A percentile compares a stretch with the other conserved stretches of the same genome.
Evolutionary conservation across 2,329 filamentous ascomycete genomes (phyloP).

Genomic region (Aspergillus pseudonomiae): DNA sequence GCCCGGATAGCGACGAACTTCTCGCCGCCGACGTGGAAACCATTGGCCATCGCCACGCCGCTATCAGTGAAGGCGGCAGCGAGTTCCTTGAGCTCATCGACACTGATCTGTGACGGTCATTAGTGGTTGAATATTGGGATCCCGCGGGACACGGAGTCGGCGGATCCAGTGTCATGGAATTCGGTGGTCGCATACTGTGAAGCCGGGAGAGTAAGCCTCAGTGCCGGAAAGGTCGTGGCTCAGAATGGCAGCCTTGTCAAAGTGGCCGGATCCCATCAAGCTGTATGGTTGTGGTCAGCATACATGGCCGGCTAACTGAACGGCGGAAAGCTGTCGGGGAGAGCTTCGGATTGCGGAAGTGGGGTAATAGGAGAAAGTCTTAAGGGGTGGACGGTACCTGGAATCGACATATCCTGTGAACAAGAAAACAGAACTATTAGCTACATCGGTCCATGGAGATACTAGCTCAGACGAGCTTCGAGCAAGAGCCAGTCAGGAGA

Average conservation of each 20-base stretch:
- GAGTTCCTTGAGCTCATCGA: conserved; percentile 59
- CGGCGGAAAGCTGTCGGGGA: conserved; percentile 9
- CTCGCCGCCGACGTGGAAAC: conserved; percentile 74
- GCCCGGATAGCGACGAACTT: conserved; percentile 78
- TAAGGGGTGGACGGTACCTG: conserved; percentile 51
- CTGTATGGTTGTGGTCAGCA: conserved; percentile 49
- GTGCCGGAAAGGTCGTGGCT: conserved; percentile 76
- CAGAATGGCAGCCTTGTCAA: conserved; percentile 85
- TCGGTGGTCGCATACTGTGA: conserved; percentile 64
- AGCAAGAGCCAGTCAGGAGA: not conserved
- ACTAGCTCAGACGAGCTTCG: not conserved
- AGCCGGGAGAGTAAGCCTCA: conserved; percentile 73
- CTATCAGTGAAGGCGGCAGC: conserved; percentile 56
- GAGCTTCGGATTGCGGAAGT: conserved; percentile 9
- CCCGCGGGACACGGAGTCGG: not conserved
- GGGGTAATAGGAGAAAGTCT: conserved; percentile 17
- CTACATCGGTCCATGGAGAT: conserved; percentile 1
- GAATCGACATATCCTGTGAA: conserved; percentile 62
- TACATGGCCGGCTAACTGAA: conserved; percentile 8
- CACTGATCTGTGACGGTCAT: conserved; percentile 48
- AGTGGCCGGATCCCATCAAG: conserved; percentile 75
- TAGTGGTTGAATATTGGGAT: conserved; percentile 6
- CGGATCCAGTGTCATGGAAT: not conserved
- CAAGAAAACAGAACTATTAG: conserved; percentile 16
- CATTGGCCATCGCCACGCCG: conserved; percentile 57